Percentiles rank a stretch among this genome's conserved stretches.
These are phyloP conservation scores for Hura crepitans DNA, from an alignment of 441 rosid genomes.

Conservation along the genomic window DNA sequence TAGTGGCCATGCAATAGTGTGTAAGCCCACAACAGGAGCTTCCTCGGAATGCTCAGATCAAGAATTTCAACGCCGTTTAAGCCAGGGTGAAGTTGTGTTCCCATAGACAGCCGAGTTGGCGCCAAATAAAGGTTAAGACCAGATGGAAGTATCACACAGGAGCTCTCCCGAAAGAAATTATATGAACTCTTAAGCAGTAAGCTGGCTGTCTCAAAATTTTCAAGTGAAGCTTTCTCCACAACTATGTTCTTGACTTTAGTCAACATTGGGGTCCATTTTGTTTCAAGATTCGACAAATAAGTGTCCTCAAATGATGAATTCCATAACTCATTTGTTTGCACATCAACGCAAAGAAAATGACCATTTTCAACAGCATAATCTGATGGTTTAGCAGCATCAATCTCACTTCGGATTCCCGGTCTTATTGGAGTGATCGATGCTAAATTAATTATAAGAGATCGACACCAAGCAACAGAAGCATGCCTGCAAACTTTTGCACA, in stretches of 20 bases:
- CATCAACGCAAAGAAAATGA: conserved; percentile 69
- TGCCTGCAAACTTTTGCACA: conserved; percentile 87
- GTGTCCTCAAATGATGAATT: conserved; percentile 60
- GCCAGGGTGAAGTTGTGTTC: conserved; percentile 46
- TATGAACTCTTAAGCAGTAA: conserved; percentile 70
- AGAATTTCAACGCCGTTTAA: conserved; percentile 68
- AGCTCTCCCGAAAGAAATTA: conserved; percentile 83
- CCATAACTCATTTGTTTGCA: conserved; percentile 67
- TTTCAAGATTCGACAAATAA: conserved; percentile 51
- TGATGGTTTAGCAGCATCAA: conserved; percentile 35
- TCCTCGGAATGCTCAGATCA: conserved; percentile 86
- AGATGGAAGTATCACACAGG: conserved; percentile 58
- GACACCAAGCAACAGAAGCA: conserved; percentile 94
- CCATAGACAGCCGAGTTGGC: conserved; percentile 45
- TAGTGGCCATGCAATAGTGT: conserved; percentile 63
- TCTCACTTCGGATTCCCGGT: conserved; percentile 44
- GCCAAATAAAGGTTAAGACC: conserved; percentile 62
- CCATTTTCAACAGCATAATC: conserved; percentile 44
- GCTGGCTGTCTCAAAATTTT: conserved; percentile 66
- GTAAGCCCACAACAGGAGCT: conserved; percentile 95
- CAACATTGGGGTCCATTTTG: conserved; percentile 69
- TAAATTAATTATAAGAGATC: conserved; percentile 67
- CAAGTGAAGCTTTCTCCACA: conserved; percentile 56
- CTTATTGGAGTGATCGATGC: conserved; percentile 69
- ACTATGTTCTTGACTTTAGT: conserved; percentile 60